A percentile compares a stretch with the other conserved stretches of the same genome.
These are phyloP conservation scores for Guillardia theta DNA, from an alignment of 78 protist genomes.

Conservation along the genomic window DNA sequence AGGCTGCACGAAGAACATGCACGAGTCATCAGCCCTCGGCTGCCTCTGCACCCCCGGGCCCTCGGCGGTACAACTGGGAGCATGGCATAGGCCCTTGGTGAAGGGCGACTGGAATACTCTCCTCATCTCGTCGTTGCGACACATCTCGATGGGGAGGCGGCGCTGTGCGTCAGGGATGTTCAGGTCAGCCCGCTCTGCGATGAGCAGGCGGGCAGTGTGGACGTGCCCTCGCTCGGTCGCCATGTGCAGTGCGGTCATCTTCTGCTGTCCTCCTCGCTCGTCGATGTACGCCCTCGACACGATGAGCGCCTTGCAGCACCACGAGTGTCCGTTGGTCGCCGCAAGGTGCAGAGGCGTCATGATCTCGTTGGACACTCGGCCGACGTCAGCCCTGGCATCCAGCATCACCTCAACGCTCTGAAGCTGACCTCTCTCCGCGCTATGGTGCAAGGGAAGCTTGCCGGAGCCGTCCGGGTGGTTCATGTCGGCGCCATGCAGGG, in stretches of 20 bases:
- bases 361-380: not conserved
- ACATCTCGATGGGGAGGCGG: not conserved
- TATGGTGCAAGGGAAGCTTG: not conserved
- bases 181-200: constrained; percentile 6
- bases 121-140: not conserved
- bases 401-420: not conserved
- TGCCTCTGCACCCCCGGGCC: not conserved
- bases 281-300: not conserved
- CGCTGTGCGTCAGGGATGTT: not conserved
- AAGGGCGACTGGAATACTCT: not conserved
- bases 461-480: not conserved
- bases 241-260: not conserved
- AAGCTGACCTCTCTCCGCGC: not conserved
- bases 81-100: not conserved
- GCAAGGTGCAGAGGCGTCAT: not conserved
- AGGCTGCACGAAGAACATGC: not conserved
- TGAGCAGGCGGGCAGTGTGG: not conserved
- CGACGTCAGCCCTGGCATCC: not conserved
- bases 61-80: not conserved
- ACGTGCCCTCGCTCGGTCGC: not conserved
- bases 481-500: not conserved
- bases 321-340: not conserved
- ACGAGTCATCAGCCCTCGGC: not conserved
- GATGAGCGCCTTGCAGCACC: not conserved
- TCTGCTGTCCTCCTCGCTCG: not conserved